Percentiles rank a stretch among this genome's conserved stretches.
These are phyloP conservation scores for Ophiocordyceps robertsii DNA, from an alignment of 2,329 filamentous ascomycete species.

Conservation along the genomic window DNA sequence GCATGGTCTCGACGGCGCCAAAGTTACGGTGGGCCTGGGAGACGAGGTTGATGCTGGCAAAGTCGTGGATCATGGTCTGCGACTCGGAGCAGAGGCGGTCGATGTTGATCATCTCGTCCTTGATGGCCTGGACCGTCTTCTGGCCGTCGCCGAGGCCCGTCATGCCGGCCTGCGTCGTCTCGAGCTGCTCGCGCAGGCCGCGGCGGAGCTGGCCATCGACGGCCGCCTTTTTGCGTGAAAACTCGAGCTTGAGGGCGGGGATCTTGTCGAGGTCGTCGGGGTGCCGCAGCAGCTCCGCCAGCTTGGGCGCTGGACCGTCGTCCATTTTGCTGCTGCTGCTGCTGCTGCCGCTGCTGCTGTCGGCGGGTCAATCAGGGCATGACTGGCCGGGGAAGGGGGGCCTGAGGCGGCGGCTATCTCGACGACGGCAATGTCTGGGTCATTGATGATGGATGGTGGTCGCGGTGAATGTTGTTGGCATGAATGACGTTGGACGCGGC, in stretches of 20 bases:
- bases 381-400: neutral
- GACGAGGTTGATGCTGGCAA: slow-evolving; percentile 80
- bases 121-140: slow-evolving; percentile 81
- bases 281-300: slow-evolving; percentile 85
- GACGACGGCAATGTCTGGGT: too few species aligned
- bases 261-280: slow-evolving; percentile 98
- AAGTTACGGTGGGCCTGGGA: slow-evolving; percentile 96
- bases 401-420: too few species aligned
- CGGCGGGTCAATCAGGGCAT: neutral
- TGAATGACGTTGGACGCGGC: too few species aligned
- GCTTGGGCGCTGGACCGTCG: slow-evolving; percentile 60
- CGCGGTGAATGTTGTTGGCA: too few species aligned
- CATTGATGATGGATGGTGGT: too few species aligned
- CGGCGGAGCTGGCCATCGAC: slow-evolving; percentile 83
- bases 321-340: slow-evolving; percentile 16
- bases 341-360: neutral
- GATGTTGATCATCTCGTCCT: slow-evolving; percentile 97
- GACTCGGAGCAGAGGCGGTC: slow-evolving; percentile 95
- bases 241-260: slow-evolving; percentile 75
- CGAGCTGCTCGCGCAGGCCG: slow-evolving; percentile 82
- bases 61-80: slow-evolving; percentile 95
- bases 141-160: slow-evolving; percentile 78
- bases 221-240: slow-evolving; percentile 82
- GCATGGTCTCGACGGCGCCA: slow-evolving; percentile 86
- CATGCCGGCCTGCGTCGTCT: slow-evolving; percentile 91